These are phyloP conservation scores for Elsinoe fawcettii DNA, from an alignment of 2,329 filamentous ascomycete species.

Conservation along the genomic window DNA sequence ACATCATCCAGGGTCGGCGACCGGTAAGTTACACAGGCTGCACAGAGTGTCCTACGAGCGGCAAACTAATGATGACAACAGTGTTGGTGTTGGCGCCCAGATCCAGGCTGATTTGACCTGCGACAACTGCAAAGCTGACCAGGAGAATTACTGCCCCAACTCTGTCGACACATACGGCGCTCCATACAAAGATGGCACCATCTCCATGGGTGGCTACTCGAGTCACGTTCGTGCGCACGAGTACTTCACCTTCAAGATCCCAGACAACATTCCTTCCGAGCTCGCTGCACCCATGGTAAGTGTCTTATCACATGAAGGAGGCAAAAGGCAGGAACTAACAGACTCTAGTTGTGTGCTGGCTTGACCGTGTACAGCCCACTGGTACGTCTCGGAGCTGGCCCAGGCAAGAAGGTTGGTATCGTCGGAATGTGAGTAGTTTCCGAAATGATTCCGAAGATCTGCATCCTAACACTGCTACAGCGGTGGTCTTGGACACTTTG, in stretches of 20 bases:
- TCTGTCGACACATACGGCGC: slow-evolving; percentile 44
- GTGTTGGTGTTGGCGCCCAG: slow-evolving; percentile 46
- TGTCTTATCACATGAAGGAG: not conserved
- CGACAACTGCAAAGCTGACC: slow-evolving; percentile 44
- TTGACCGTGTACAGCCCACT: slow-evolving; percentile 74
- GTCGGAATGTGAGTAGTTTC: slow-evolving; percentile 50
- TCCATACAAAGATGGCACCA: slow-evolving; percentile 49
- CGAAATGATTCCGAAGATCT: not conserved
- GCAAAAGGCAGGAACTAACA: slow-evolving; percentile 41
- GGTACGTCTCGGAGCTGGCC: slow-evolving; percentile 64
- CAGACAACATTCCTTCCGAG: slow-evolving; percentile 54
- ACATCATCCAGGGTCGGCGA: slow-evolving; percentile 26
- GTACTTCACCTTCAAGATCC: slow-evolving; percentile 69
- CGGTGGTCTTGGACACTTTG: slow-evolving; percentile 45
- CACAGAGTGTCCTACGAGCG: not conserved
- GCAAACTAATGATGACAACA: slow-evolving; percentile 28
- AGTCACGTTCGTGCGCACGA: slow-evolving; percentile 66
- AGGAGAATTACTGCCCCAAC: slow-evolving; percentile 48
- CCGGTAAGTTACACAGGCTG: slow-evolving; percentile 17
- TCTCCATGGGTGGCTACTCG: slow-evolving; percentile 59
- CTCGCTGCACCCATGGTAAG: slow-evolving; percentile 54
- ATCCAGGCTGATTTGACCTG: slow-evolving; percentile 44
- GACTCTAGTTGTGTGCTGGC: slow-evolving; percentile 59
- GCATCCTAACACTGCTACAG: slow-evolving; percentile 21
- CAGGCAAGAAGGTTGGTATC: slow-evolving; percentile 71